phyloP scores from a whole-genome alignment of 805 yeast species.

The Candida pseudofarinosa region DNA sequence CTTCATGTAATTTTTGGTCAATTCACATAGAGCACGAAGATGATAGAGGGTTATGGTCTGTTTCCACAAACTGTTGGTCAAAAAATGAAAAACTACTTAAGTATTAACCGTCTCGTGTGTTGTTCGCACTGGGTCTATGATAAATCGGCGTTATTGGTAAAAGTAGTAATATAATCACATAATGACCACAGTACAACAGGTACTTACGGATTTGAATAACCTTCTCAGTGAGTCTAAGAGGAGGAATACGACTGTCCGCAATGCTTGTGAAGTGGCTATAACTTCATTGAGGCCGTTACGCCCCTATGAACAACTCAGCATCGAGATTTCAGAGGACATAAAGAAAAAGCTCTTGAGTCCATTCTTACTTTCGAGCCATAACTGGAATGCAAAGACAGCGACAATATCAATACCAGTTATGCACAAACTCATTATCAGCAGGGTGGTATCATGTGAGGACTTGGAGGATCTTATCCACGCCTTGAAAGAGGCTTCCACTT shows the following conservation, averaged over 20 bases:
- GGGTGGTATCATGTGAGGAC: conserved; percentile 51
- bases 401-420: conserved; percentile 69
- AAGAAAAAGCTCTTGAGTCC: conserved; percentile 41
- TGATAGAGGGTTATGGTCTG: no score
- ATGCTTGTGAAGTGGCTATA: conserved; percentile 31
- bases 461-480: conserved; percentile 60
- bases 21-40: no score
- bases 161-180: background rate
- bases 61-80: no score
- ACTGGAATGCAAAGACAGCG: conserved; percentile 71
- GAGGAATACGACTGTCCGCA: conserved; percentile 63
- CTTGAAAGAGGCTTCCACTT: conserved; percentile 65
- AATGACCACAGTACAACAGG: conserved; percentile 38
- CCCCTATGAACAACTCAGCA: conserved; percentile 4
- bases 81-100: no score
- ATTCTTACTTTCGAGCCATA: conserved; percentile 64
- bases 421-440: conserved; percentile 53
- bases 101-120: no score
- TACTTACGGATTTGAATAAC: conserved; percentile 54
- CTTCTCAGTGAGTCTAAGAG: conserved; percentile 70
- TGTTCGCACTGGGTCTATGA: background rate
- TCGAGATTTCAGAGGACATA: conserved; percentile 18
- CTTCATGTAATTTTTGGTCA: no score
- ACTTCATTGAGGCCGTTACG: conserved; percentile 8
- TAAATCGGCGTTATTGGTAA: background rate